Base-by-base conservation (phyloP, 108 stramenopile genomes). In the Asterionellopsis glacialis region DNA sequence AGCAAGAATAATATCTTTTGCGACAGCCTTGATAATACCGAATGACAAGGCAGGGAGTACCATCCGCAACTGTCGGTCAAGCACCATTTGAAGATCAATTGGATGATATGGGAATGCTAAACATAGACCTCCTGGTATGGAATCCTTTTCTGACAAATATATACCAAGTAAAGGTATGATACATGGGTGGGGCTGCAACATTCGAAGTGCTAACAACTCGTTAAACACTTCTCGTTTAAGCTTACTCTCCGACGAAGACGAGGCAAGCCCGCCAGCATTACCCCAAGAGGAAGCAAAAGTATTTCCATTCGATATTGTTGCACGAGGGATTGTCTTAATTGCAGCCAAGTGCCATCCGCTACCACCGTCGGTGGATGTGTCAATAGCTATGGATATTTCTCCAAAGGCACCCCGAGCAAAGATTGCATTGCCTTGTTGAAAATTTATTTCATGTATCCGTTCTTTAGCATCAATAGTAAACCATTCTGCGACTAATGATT, bases 51-150 rank as follows among this genome's bases (percentile, higher is more conserved):
- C 7, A 82, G 42, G 27, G 66, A 51, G 22, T 62, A 68, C 47
- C 71, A 54, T 43, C 65, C 45, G 43, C 57, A 49, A 59, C 43
- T 58, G 49, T 0, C 63, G 64, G 47, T 79, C 69, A 67, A 91
- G 55, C 9, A 76, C 52, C 39, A 70, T 57, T 27, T 70, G 48
- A 49, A 93, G 56, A 66, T 93, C 91, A 13, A 85, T 65, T 10
- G 91, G 87, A 58, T 70, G 70, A 67, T 92, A 92, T 13, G 77
- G 70, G 69, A 88, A 88, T 28, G 71, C 84, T 21, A 91, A 61
- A 19, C 75, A 73, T 58, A 91, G 19, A 3, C 23, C 55, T 14
- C n/a, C 16, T 15, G 65, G 51, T 7, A 59, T 13, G 13, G 19
- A 33, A 23, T 51, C 40, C 16, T 54, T 47, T 9, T 74, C 15